phyloP scores from a whole-genome alignment of 768 basidiomycete genomes.

The Hericium alpestre region DNA sequence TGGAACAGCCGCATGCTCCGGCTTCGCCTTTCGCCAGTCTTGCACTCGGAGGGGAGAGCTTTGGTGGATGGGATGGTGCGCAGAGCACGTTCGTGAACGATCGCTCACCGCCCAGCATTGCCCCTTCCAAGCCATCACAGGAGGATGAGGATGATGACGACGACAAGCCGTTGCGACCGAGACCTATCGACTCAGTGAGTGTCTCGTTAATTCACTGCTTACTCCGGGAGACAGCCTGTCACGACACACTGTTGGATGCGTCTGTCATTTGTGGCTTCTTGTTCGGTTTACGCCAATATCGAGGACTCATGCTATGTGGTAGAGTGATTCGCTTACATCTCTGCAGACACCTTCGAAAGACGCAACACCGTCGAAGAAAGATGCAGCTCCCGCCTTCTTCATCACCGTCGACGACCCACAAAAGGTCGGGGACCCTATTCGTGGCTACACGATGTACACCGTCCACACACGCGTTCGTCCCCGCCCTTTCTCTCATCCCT shows the following conservation, averaged over 20 bases:
- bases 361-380: not conserved
- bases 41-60: conserved; percentile 35
- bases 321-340: not conserved
- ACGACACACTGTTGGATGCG: too few relatives aligned
- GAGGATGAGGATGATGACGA: conserved; percentile 22
- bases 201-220: not conserved
- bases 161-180: conserved; percentile 19
- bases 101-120: conserved; percentile 16
- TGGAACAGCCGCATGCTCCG: conserved; percentile 18
- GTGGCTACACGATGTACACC: conserved; percentile 92
- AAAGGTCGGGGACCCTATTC: conserved; percentile 91
- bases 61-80: conserved; percentile 39
- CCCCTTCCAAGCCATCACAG: conserved; percentile 1
- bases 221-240: too few relatives aligned
- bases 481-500: not conserved
- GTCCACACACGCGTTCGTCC: conserved; percentile 71
- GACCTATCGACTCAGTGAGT: conserved; percentile 16
- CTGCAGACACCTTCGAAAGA: not conserved
- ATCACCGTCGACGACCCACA: conserved; percentile 97
- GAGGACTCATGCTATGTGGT: too few relatives aligned
- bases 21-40: conserved; percentile 31
- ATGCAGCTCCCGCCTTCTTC: conserved; percentile 45
- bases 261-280: too few relatives aligned
- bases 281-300: too few relatives aligned
- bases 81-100: conserved; percentile 17